Base-by-base conservation (phyloP, 805 yeast genomes). In the Starmerella powellii region DNA sequence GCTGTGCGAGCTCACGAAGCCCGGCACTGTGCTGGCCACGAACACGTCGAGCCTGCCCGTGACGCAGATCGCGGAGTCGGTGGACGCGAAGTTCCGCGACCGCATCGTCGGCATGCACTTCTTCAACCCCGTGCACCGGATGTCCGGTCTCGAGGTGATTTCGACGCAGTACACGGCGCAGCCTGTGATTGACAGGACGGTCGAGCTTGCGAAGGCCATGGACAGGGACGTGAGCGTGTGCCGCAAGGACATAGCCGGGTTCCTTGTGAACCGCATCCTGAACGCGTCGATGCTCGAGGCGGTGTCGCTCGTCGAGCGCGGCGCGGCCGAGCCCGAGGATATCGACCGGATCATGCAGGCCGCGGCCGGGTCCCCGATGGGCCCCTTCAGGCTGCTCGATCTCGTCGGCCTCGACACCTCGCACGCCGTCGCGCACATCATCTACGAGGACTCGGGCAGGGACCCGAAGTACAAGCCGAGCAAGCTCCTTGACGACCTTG, bases 291-390 rank as follows among this genome's bases (percentile, higher is more conserved):
- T 65, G 49, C 63, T 66, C 39, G 70, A 65, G 52, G 70, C 70
- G 11, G 51, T 63, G 37, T 52, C 58, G 20, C 52, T 63, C 29
- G 47, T 60, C 6, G 70, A 65, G 53, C 56, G 61, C 10, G 68
- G 66, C 3, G 48, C 63, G 12, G 70, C 67, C 20, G 32, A 48
- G 26, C 53, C 56, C 40, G 65, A 63, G 42, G 70, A 63, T 40
- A 64, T 65, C 34, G 70, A 65, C 53, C 56, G 51, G 44, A 65
- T 65, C 44, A 63, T 65, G 67, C 58, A 56, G 49, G 56, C 59
- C 41, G 70, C 70, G 13, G 64, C 70, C 41, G 68, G 68, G 16
- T 60, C 61, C 65, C 70, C 70, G 18, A 66, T 65, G 69, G 70
- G 70, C 2, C 70, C 70, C 1, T 51, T 65, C 24, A 58, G 57